Evolutionary conservation across 2,329 filamentous ascomycete genomes (phyloP), one percentile per base, ranked within the genome.

Genomic region (Aspergillaceae sp.): DNA sequence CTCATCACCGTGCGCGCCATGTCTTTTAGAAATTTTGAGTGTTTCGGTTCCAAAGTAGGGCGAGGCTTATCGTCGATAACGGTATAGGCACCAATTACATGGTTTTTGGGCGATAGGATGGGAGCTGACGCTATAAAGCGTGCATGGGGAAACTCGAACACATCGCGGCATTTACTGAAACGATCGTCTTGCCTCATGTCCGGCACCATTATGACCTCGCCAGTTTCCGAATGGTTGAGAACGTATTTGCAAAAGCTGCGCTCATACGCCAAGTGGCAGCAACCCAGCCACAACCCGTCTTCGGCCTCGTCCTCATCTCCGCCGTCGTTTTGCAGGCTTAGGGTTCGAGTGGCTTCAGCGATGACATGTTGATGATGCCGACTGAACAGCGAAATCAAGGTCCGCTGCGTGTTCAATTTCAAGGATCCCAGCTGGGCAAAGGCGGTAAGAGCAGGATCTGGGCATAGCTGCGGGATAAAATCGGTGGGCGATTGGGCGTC

Each of bases 31-130:
- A 53, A 54, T 5, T 47, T 46, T 4, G 27, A 7, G 5, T 38
- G 2, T n/a, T 9, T 10, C 5, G 27, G 6, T n/a, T 82, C 67
- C 50, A 80, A 78, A 9, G 7, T 28, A 4, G 44, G 44, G 5
- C 75, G 72, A 0, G 75, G 72, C 29, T 68, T 67, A 43, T 79
- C 72, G 50, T 82, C 79, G 0, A 78, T 66, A 2, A 83, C 72
- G 40, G 74, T 73, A 51, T 78, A 80, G 4, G 71, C 71, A 9
- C 80, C 80, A 46, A 84, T 80, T 34, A 71, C 66, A 44, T 74
- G 70, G 29, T 75, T 72, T 42, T 70, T 72, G 1, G 70, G 72
- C 3, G 75, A 77, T 32, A 73, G 67, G 41, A 84, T 78, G 1
- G 80, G 80, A 1, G 81, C 77, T 7, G 71, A 74, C 5, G 74